Percentiles rank a stretch among this genome's conserved stretches.
These are phyloP conservation scores for Cladorrhinum sp. DNA, from an alignment of 2,329 filamentous ascomycete species.

Conservation along the genomic window DNA sequence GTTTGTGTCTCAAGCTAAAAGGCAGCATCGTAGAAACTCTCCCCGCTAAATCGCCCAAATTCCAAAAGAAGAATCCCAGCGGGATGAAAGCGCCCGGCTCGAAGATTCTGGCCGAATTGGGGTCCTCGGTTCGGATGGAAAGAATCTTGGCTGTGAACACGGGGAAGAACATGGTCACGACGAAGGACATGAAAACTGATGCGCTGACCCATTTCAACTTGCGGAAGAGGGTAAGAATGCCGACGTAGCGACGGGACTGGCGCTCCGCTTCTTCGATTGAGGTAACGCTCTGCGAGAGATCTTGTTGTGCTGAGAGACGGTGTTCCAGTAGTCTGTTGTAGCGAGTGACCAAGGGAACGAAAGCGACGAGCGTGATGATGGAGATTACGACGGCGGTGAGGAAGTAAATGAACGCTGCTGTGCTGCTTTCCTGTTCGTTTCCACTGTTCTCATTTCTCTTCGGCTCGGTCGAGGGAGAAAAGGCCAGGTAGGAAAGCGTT, in stretches of 20 bases:
- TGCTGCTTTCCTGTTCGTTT: constrained; percentile 42
- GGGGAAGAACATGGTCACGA: constrained; percentile 89
- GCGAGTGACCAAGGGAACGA: constrained; percentile 67
- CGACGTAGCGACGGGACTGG: constrained; percentile 46
- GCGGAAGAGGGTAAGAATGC: constrained; percentile 63
- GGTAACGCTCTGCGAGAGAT: constrained; percentile 46
- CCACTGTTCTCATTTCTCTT: constrained; percentile 18
- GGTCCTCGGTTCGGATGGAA: constrained; percentile 36
- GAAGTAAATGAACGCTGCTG: constrained; percentile 86
- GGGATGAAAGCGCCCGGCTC: constrained; percentile 80
- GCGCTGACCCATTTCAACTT: constrained; percentile 77
- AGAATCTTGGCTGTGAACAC: constrained; percentile 76
- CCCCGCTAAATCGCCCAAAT: constrained; percentile 78
- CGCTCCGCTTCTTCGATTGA: constrained; percentile 53
- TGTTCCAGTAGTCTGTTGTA: constrained; percentile 52
- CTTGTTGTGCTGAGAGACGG: constrained; percentile 43
- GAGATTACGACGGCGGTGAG: constrained; percentile 80
- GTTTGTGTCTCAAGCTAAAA: constrained; percentile 58
- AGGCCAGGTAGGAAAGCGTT: constrained; percentile 74
- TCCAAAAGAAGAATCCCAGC: constrained; percentile 89
- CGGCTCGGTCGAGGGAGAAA: constrained; percentile 38
- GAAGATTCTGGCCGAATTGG: constrained; percentile 51
- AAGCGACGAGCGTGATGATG: constrained; percentile 64
- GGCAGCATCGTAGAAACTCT: constrained; percentile 63
- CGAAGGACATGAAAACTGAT: constrained; percentile 78